phyloP scores from a whole-genome alignment of 2,329 filamentous ascomycete species.

The Fonsecaea nubica region DNA sequence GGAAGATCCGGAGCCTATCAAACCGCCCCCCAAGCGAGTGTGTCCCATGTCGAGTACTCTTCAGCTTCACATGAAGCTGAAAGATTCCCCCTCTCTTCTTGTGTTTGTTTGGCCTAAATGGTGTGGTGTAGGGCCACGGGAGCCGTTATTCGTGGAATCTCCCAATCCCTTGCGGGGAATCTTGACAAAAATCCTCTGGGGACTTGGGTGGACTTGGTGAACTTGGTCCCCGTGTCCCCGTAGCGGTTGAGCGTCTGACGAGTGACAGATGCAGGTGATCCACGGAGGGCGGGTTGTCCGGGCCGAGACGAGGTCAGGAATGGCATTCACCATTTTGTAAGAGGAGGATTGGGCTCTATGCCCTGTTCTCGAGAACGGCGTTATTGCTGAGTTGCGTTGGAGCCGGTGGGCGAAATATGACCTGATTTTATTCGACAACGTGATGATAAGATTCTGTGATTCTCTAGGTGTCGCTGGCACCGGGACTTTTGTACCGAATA shows the following conservation, averaged over 20 bases:
- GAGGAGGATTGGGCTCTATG: not conserved
- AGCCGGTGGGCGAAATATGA: too few species aligned
- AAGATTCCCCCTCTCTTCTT: not conserved
- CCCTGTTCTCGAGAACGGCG: not conserved
- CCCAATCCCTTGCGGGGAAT: not conserved
- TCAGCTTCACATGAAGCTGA: not conserved
- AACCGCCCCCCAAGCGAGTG: not conserved
- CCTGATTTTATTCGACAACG: too few species aligned
- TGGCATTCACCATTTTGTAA: not conserved
- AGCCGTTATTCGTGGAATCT: not conserved
- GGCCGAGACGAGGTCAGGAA: not conserved
- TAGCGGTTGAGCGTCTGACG: not conserved
- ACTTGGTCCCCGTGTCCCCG: not conserved
- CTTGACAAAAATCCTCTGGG: not conserved
- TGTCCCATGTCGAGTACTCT: not conserved
- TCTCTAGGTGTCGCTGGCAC: too few species aligned
- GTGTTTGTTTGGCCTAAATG: not conserved
- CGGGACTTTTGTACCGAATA: too few species aligned
- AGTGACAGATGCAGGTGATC: conserved; percentile 3
- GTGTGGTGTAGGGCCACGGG: not conserved
- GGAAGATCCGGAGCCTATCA: not conserved
- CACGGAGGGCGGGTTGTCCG: not conserved
- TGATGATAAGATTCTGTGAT: too few species aligned
- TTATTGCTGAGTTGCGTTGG: not conserved
- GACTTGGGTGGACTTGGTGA: not conserved